A percentile compares a stretch with the other conserved stretches of the same genome.
Conservation (phyloP, 768 basidiomycete genomes). For the Tremella yokohamensis region DNA sequence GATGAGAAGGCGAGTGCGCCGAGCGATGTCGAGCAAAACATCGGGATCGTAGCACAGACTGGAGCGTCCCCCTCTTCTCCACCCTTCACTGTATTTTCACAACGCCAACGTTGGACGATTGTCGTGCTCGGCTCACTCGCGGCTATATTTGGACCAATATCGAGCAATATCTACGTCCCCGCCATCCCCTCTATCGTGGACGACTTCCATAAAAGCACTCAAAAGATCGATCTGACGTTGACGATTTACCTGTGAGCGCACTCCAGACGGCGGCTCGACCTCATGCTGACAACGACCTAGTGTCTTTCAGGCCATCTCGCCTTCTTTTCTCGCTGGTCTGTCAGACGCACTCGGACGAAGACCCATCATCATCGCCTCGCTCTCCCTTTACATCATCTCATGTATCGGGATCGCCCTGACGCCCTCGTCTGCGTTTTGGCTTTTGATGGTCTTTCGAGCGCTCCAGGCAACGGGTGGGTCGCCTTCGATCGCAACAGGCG, state of each 20-base stretch:
- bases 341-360: background rate
- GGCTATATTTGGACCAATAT: conserved; percentile 56
- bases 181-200: conserved; percentile 66
- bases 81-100: conserved; percentile 10
- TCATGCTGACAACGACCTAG: too few species aligned
- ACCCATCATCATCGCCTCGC: background rate
- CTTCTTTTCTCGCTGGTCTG: background rate
- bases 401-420: background rate
- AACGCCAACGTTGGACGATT: conserved; percentile 18
- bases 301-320: background rate
- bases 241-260: conserved; percentile 62
- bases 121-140: conserved; percentile 33
- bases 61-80: too few species aligned
- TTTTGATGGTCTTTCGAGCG: background rate
- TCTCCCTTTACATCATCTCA: background rate
- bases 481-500: background rate
- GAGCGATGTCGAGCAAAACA: too few species aligned
- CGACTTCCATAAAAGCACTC: conserved; percentile 64
- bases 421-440: background rate
- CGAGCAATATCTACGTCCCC: conserved; percentile 74
- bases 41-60: too few species aligned
- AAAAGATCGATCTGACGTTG: conserved; percentile 74
- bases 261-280: too few species aligned
- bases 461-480: background rate
- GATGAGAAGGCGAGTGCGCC: too few species aligned